Base-by-base conservation (phyloP, 2,329 filamentous ascomycete species). In the Calonectria ilicicola region DNA sequence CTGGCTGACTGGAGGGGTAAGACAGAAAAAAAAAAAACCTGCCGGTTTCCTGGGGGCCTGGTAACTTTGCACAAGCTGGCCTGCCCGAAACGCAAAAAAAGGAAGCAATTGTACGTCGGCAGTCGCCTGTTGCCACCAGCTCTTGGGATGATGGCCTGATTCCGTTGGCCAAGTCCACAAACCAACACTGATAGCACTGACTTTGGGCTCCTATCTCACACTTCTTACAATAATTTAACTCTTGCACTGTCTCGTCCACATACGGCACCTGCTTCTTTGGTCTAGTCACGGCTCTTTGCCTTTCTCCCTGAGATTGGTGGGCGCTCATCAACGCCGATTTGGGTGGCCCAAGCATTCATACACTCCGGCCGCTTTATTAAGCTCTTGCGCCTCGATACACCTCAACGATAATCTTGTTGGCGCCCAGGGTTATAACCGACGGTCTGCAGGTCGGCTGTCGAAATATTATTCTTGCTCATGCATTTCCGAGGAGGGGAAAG, bases 231-330 rank as follows among this genome's bases (percentile, higher is more conserved):
- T 35, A 65, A 64, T 65, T 53, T 29, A 58, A 69, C 56, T 67
- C 66, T 47, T 67, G 38, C 47, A 38, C 21, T 69, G 67, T 68
- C 47, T 67, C 23, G 68, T 56, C 56, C 63, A 49, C 64, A 47
- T 68, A 72, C 40, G 44, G 56, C 64, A 69, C 63, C 42, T 67
- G 65, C 69, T 72, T 40, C 58, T 72, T 72, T 72, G 29, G 56
- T 65, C 68, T 42, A 64, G 40, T 40, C 40, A 32, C 21, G 65
- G 40, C 23, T 64, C 27, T 67, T 71, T 72, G 10, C 69, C 67
- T 67, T 58, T 68, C 47, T 68, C 58, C 53, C 53, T 60, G 42
- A 47, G 40, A 58, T 46, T 65, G 56, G 56, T 40, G 64, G 65
- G 47, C 47, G 53, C 46, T 35, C 47, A 49, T 68, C 47, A 27